Evolutionary conservation across 805 yeast genomes (phyloP), one percentile per base, ranked within the genome.

Genomic region (Candida wancherniae): DNA sequence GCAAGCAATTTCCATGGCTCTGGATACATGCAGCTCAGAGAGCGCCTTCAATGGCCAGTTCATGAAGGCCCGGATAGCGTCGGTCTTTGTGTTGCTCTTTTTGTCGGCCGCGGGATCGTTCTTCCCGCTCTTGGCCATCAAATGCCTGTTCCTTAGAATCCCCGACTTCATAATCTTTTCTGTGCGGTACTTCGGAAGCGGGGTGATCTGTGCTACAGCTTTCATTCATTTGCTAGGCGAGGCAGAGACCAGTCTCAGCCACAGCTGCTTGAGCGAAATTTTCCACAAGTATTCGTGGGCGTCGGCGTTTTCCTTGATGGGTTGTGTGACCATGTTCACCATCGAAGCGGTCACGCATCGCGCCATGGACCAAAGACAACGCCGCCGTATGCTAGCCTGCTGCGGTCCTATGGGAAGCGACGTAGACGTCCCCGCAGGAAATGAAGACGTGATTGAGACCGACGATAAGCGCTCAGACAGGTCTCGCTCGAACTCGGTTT

Each of bases 201-300:
- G 65, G 1, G 63, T 59, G 16, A 58, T 59, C 31, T 45, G 58
- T 4, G 61, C 62, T 8, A 59, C 65, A 6, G 64, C 59, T 10
- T 59, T 53, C 29, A 51, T 59, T 20, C 65, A 59, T 30, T 44
- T 59, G 21, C 39, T 59, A 24, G 62, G 61, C 2, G 63, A 58
- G 25, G 52, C 61, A 2, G 38, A 44, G 16, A 40, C 37, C 19
- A 44, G 50, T 11, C 47, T 59, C 12, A 39, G 40, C 6, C 44
- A 51, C 22, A 50, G 47, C n/a, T 58, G 63, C 28, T 42, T 59
- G 16, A 52, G 51, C n/a, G 55, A 52, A 3, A 40, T 41, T 1
- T 53, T 45, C 32, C 38, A 30, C 3, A 55, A 49, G 7, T 59
- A 57, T 29, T 51, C 62, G 18, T 57, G 58, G 57, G 45, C 62